Evolutionary conservation across 129 eudicot genomes (phyloP), one percentile per base, ranked within the genome.

Genomic region (Tagetes patula): DNA sequence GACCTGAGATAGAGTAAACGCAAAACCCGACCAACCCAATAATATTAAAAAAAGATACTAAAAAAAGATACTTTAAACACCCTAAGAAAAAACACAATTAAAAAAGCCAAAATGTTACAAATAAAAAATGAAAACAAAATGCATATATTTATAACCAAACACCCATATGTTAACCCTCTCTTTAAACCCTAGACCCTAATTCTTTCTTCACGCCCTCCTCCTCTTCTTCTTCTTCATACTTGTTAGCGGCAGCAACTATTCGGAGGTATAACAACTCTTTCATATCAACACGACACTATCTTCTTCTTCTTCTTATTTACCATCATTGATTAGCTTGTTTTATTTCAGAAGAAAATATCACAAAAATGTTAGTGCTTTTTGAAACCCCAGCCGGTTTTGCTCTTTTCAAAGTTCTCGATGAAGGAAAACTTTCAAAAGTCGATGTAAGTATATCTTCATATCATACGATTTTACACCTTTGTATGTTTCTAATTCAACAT

Each of bases 301-400:
- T 20, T 20, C 27, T 20, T 20, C 27, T 20, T 20, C 27, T 20
- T 20, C 27, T 20, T 20, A 20, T 20, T 20, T 20, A 20, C 27
- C 27, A 56, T n/a, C 59, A 60, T 3, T 32, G 36, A 61, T 61
- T 60, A 14, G 9, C 37, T 50, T 67, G 30, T 74, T 36, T 2
- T 37, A 52, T 69, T 56, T 76, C 58, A 63, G 65, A 58, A 8
- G 12, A 55, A 67, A 20, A 39, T 41, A 20, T 30, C 33, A 49
- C 27, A 49, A 80, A 6, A 47, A 91, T 91, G 97, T 42, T 84
- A 33, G 84, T 86, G 1, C 74, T 91, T 11, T 88, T 86, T 64
- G 97, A 91, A 80, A 88, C 96, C 5, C 86, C 97, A 6, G 93
- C 97, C 27, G 97, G 97, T 11, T 88, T 81, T 80, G 93, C 93